Conservation (phyloP, 208 protist genomes). For the Borovskyia barvae region DNA sequence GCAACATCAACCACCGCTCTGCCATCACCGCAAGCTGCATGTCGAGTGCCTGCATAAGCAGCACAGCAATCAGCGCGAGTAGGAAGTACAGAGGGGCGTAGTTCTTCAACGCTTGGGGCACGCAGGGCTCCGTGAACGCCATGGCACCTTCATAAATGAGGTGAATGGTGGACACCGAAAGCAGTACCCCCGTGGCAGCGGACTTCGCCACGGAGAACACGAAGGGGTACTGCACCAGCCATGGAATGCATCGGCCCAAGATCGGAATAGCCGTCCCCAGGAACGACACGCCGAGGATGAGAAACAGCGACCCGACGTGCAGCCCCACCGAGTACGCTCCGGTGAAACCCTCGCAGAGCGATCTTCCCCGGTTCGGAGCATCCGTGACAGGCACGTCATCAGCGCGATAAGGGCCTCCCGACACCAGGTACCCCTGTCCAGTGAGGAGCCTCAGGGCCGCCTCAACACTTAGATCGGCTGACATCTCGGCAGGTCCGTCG, state of each 20-base stretch:
- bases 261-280: slow-evolving; percentile 46
- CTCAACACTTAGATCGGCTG: slow-evolving; percentile 2
- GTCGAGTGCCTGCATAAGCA: slow-evolving; percentile 63
- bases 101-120: slow-evolving; percentile 20
- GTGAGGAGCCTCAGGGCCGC: slow-evolving; percentile 1
- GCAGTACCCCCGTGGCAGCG: slow-evolving; percentile 51
- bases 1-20: slow-evolving; percentile 32
- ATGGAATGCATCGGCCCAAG: slow-evolving; percentile 41
- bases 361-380: not conserved
- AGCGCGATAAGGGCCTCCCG: not conserved
- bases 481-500: not conserved
- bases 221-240: slow-evolving; percentile 40
- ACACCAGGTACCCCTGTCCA: slow-evolving; percentile 6
- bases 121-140: slow-evolving; percentile 39
- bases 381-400: not conserved
- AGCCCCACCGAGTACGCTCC: slow-evolving; percentile 42
- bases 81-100: slow-evolving; percentile 53
- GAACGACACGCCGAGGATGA: slow-evolving; percentile 45
- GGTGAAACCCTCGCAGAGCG: slow-evolving; percentile 30
- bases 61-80: slow-evolving; percentile 45
- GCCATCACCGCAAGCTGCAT: slow-evolving; percentile 34
- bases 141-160: slow-evolving; percentile 46
- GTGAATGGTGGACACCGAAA: slow-evolving; percentile 54
- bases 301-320: slow-evolving; percentile 43
- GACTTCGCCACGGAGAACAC: slow-evolving; percentile 50